Base-by-base conservation (phyloP, 805 yeast species). In the Yarrowia keelungensis region DNA sequence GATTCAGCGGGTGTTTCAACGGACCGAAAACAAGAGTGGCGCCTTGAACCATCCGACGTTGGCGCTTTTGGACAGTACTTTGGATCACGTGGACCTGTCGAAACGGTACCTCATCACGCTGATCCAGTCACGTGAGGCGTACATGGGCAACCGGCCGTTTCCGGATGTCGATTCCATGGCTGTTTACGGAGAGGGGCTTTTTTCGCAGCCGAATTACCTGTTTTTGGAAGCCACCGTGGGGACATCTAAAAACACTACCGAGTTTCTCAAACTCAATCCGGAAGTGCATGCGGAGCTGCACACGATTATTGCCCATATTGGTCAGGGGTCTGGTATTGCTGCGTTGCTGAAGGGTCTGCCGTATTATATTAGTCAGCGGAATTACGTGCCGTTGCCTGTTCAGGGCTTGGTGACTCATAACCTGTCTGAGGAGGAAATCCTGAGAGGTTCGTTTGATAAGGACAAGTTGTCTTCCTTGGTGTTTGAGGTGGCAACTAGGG, bases 131-230 rank as follows among this genome's bases (percentile, higher is more conserved):
- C 82, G 89, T 66, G 82, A 83, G 66, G 81, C 83, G 66, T 87
- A 87, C 73, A 76, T 87, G 35, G 79, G 81, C 36, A 81, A 81
- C 51, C 81, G 81, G 9, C 79, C 82, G 39, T 83, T 88, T 64
- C 78, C 81, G 11, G 79, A 80, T 8, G 74, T 84, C 2, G 87
- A 88, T 51, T 85, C 84, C 50, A 81, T 91, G 71, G 89, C 92
- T 64, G 84, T 91, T 0, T 88, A 84, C 73, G 97, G 97, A 0
- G 97, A 91, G 77, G 95, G 94, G 0, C 85, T 89, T 0, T 83
- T 83, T 72, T 89, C 96, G 1, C 95, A 90, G 75, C 78, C 89
- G 73, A 87, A 87, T 73, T 91, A 91, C 73, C 78, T 88, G 15
- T 81, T 86, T 9, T 91, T 88, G 72, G 86, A 86, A 5, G 77